Percentiles rank a stretch among this genome's conserved stretches.
phyloP scores from a whole-genome alignment of 2,329 filamentous ascomycete genomes.

The Malbranchea cinnamomea region DNA sequence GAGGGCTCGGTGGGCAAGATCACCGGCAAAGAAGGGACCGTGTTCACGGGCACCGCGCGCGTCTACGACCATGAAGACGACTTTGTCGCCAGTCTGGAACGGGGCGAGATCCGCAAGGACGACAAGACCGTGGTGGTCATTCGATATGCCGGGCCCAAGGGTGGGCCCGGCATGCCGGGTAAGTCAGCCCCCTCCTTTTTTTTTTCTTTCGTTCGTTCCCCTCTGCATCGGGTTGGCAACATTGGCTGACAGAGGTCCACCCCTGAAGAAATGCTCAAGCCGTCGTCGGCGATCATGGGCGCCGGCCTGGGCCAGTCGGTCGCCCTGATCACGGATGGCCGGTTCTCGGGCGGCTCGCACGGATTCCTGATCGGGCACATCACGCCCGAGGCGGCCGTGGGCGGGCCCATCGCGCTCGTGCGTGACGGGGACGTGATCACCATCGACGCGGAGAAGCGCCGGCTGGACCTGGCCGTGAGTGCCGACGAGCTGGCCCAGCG shows the following conservation, averaged over 20 bases:
- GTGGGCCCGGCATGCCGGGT: constrained; percentile 54
- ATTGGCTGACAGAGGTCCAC: too few species aligned
- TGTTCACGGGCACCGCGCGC: constrained; percentile 53
- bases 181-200: constrained; percentile 1
- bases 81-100: constrained; percentile 53
- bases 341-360: constrained; percentile 61
- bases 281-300: constrained; percentile 58
- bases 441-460: constrained; percentile 57
- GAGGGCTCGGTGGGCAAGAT: constrained; percentile 61
- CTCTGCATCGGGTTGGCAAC: too few species aligned
- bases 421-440: constrained; percentile 66
- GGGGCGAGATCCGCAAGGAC: constrained; percentile 54
- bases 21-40: constrained; percentile 57
- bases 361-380: constrained; percentile 37
- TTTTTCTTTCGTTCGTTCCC: neutral
- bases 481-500: constrained; percentile 48
- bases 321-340: constrained; percentile 57
- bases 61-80: constrained; percentile 56
- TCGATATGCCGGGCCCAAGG: constrained; percentile 59
- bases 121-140: constrained; percentile 66
- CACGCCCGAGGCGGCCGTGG: constrained; percentile 74
- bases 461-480: constrained; percentile 10
- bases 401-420: constrained; percentile 77
- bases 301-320: constrained; percentile 54
- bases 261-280: constrained; percentile 55